Evolutionary conservation across 768 basidiomycete genomes (phyloP).

Genomic region (Pisolithus marmoratus): DNA sequence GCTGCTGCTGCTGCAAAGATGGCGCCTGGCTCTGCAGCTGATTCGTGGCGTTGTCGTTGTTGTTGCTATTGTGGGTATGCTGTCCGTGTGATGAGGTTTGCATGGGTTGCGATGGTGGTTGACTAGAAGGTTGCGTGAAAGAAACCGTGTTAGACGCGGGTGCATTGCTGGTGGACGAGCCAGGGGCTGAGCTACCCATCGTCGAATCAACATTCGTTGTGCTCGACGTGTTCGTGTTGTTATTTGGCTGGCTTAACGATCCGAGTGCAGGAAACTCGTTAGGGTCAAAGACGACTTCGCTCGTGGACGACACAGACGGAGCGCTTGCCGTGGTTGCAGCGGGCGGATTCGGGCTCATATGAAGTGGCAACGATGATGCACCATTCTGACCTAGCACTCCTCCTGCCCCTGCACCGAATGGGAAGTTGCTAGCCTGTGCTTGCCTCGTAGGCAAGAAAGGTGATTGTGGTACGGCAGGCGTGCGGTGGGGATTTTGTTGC

Average conservation of each 20-base stretch:
- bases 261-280: slow-evolving; percentile 89
- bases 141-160: slow-evolving; percentile 44
- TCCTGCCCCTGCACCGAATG: slow-evolving; percentile 44
- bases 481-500: slow-evolving; percentile 56
- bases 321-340: slow-evolving; percentile 37
- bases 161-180: slow-evolving; percentile 26
- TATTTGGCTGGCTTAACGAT: slow-evolving; percentile 46
- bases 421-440: slow-evolving; percentile 42
- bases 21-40: slow-evolving; percentile 19
- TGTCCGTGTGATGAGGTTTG: slow-evolving; percentile 27
- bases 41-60: slow-evolving; percentile 28
- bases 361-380: slow-evolving; percentile 47
- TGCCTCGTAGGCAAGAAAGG: slow-evolving; percentile 61
- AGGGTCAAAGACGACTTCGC: slow-evolving; percentile 76
- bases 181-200: slow-evolving; percentile 15
- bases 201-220: slow-evolving; percentile 30
- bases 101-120: slow-evolving; percentile 12
- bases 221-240: slow-evolving; percentile 32
- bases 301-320: slow-evolving; percentile 58
- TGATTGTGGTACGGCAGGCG: slow-evolving; percentile 51
- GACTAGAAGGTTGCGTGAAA: slow-evolving; percentile 46
- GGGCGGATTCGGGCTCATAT: slow-evolving; percentile 46
- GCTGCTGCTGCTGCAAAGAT: slow-evolving; percentile 34
- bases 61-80: slow-evolving; percentile 30
- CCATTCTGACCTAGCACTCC: slow-evolving; percentile 50